Base-by-base conservation (phyloP, 305 asterid genomes). In the Lippia alba region DNA sequence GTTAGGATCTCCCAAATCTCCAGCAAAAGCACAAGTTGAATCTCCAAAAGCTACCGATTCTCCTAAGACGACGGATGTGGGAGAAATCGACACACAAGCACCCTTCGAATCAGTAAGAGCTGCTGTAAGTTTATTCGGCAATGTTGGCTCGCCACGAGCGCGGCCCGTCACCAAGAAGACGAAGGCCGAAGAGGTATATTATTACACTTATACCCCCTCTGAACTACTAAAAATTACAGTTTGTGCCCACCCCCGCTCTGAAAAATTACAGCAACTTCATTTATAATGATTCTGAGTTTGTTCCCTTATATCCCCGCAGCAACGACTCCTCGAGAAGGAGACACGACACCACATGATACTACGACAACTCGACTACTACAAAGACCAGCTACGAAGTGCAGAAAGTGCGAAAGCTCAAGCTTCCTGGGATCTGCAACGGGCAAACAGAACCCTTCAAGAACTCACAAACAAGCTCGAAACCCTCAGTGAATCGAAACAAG, bases 101-200 rank as follows among this genome's bases (percentile, higher is more conserved):
- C 99, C 99, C 20, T 92, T 94, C 32, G 84, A 86, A 70, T 94
- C 99, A 0, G 99, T 92, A 4, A 84, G 76, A 75, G 99, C 97
- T 10, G 99, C 99, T 10, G 91, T 92, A 1, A 89, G 89, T 80
- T 75, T 92, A 57, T 95, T 95, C 41, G 90, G 93, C 4, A 97
- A 91, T 8, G 82, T 80, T 32, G 82, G 76, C 48, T 91, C 96
- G 1, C 97, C 98, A 8, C 40, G 70, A 58, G 74, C 82, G 1
- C 71, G 67, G 50, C 86, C 96, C 4, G 56, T 78, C 17, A 66
- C 80, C 14, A 90, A 80, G 80, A 87, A 82, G 75, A 75, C 94
- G 0, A 80, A 80, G 72, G 84, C 92, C 6, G 98, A 92, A 61
- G 98, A 95, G 96, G 98, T 91, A 76, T 3, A 0, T 36, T 3